These are phyloP conservation scores for Penicillium odoratum DNA, from an alignment of 495 filamentous ascomycete species.

Conservation along the genomic window DNA sequence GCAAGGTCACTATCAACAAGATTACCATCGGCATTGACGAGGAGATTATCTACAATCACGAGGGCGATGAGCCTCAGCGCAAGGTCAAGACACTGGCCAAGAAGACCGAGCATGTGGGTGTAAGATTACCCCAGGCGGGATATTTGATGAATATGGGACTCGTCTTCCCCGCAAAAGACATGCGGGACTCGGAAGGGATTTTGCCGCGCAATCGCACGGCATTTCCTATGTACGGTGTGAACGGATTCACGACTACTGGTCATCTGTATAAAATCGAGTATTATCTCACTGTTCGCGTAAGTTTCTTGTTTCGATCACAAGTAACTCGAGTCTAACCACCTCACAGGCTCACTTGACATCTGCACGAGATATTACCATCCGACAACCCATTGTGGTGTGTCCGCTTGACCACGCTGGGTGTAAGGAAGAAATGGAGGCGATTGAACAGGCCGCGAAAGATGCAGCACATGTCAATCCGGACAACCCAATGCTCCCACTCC, in stretches of 20 bases:
- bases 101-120: slow-evolving; percentile 75
- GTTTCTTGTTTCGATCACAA: slow-evolving; percentile 14
- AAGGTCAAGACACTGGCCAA: slow-evolving; percentile 86
- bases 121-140: slow-evolving; percentile 81
- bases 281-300: slow-evolving; percentile 88
- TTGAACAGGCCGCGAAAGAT: slow-evolving; percentile 91
- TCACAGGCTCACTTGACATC: slow-evolving; percentile 83
- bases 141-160: slow-evolving; percentile 90
- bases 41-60: slow-evolving; percentile 95
- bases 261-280: slow-evolving; percentile 98
- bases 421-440: slow-evolving; percentile 97
- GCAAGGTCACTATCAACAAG: slow-evolving; percentile 88
- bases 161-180: slow-evolving; percentile 87
- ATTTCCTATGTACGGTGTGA: slow-evolving; percentile 86
- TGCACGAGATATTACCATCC: slow-evolving; percentile 83
- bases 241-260: slow-evolving; percentile 89
- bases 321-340: slow-evolving; percentile 7
- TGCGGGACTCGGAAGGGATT: slow-evolving; percentile 84
- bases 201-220: slow-evolving; percentile 79
- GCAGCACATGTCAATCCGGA: slow-evolving; percentile 81
- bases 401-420: slow-evolving; percentile 93
- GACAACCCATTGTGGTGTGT: slow-evolving; percentile 94
- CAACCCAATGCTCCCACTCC: slow-evolving; percentile 84
- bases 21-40: slow-evolving; percentile 95
- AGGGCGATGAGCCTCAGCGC: slow-evolving; percentile 93